phyloP scores from a whole-genome alignment of 352 stramenopile genomes.

The Pythium biforme region DNA sequence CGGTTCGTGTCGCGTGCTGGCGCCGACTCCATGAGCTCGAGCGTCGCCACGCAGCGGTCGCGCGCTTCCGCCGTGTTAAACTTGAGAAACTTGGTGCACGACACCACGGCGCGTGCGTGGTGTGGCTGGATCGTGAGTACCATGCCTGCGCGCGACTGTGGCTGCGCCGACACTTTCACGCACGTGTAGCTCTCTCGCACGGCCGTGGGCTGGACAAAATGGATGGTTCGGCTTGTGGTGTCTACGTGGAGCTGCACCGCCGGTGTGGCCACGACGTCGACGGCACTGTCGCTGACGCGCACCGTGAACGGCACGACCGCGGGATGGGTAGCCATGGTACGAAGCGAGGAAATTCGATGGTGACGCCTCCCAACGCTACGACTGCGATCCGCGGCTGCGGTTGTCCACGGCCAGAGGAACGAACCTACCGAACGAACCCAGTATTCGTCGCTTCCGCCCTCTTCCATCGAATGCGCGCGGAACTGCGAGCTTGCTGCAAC shows the following conservation, averaged over 20 bases:
- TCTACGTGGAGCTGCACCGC: neutral
- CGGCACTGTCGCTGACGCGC: neutral
- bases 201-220: neutral
- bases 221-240: neutral
- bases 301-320: neutral
- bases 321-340: neutral
- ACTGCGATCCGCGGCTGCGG: too few relatives aligned
- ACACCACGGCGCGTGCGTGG: neutral
- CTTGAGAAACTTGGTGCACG: neutral
- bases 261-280: neutral
- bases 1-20: neutral
- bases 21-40: neutral
- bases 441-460: too few relatives aligned
- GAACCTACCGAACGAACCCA: too few relatives aligned
- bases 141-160: neutral
- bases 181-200: neutral
- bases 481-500: too few relatives aligned
- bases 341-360: too few relatives aligned
- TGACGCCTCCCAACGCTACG: too few relatives aligned
- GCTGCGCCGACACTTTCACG: neutral
- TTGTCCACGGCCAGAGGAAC: too few relatives aligned
- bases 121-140: neutral
- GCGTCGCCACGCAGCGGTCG: neutral
- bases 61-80: neutral
- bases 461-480: too few relatives aligned